These are phyloP conservation scores for Suillus placidus DNA, from an alignment of 768 basidiomycete genomes.

Conservation along the genomic window DNA sequence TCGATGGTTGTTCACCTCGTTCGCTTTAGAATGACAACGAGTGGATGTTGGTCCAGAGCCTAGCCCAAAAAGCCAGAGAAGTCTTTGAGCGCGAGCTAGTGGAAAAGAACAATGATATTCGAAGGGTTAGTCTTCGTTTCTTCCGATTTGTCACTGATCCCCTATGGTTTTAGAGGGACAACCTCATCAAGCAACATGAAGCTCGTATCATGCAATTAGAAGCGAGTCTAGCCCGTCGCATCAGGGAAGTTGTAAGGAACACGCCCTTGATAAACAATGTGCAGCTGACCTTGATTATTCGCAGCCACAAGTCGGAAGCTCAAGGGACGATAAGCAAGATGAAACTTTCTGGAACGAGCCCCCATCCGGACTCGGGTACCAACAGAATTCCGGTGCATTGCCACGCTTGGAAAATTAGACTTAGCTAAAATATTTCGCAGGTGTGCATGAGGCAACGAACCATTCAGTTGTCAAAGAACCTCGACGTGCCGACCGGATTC, in stretches of 20 bases:
- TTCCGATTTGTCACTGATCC: slow-evolving; percentile 12
- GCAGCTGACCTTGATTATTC: slow-evolving; percentile 3
- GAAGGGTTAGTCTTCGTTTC: slow-evolving; percentile 41
- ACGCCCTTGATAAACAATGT: slow-evolving; percentile 1
- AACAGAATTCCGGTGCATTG: slow-evolving; percentile 4
- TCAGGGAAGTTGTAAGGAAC: slow-evolving; percentile 39
- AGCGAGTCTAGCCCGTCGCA: slow-evolving; percentile 45
- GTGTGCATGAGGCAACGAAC: not conserved
- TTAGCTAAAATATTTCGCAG: slow-evolving; percentile 1
- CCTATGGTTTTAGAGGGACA: slow-evolving; percentile 46
- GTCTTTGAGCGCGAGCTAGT: slow-evolving; percentile 56
- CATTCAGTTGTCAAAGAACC: not conserved
- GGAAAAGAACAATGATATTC: slow-evolving; percentile 58
- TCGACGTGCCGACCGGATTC: slow-evolving; percentile 13
- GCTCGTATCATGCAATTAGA: slow-evolving; percentile 50
- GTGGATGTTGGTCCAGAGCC: slow-evolving; percentile 47
- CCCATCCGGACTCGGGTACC: slow-evolving; percentile 6
- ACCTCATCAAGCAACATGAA: slow-evolving; percentile 45
- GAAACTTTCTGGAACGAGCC: slow-evolving; percentile 8
- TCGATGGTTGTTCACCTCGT: slow-evolving; percentile 9
- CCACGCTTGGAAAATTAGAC: not conserved
- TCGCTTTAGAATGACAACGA: slow-evolving; percentile 49
- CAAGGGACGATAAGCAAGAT: slow-evolving; percentile 4
- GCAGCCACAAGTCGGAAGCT: slow-evolving; percentile 9
- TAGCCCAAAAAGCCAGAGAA: slow-evolving; percentile 48